phyloP scores from a whole-genome alignment of 2,329 filamentous ascomycete species.

The Botrytis medusae region DNA sequence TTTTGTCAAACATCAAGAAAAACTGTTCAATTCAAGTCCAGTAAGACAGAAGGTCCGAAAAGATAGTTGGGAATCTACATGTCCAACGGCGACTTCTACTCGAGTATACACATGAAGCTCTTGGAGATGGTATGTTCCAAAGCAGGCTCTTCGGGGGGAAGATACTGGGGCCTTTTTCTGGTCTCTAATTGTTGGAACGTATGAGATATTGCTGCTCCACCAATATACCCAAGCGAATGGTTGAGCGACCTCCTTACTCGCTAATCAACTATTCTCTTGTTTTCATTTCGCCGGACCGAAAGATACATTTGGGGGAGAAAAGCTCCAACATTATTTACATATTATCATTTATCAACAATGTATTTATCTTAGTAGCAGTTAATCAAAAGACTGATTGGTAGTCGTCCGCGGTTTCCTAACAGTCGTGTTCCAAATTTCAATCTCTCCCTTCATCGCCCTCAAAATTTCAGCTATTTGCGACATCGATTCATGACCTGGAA shows the following conservation, averaged over 20 bases:
- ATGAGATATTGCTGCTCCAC: conserved; percentile 20
- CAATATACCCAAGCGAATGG: conserved; percentile 32
- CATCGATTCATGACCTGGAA: conserved; percentile 31
- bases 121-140: conserved; percentile 35
- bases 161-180: conserved; percentile 50
- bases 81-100: conserved; percentile 38
- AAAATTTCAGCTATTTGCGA: conserved; percentile 43
- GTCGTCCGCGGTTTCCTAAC: conserved; percentile 42
- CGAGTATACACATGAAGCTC: conserved; percentile 36
- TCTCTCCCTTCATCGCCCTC: conserved; percentile 41
- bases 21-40: conserved; percentile 46
- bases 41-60: conserved; percentile 39
- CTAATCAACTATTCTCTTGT: conserved; percentile 56
- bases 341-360: conserved; percentile 45
- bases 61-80: conserved; percentile 36
- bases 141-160: conserved; percentile 26
- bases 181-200: conserved; percentile 42
- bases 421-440: conserved; percentile 37
- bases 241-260: conserved; percentile 43
- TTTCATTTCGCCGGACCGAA: conserved; percentile 43
- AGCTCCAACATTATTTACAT: conserved; percentile 45
- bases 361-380: conserved; percentile 42
- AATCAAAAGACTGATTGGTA: conserved; percentile 38
- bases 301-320: conserved; percentile 31
- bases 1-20: conserved; percentile 50